Conservation (phyloP, 768 basidiomycete species). For the Heimioporus sp. region DNA sequence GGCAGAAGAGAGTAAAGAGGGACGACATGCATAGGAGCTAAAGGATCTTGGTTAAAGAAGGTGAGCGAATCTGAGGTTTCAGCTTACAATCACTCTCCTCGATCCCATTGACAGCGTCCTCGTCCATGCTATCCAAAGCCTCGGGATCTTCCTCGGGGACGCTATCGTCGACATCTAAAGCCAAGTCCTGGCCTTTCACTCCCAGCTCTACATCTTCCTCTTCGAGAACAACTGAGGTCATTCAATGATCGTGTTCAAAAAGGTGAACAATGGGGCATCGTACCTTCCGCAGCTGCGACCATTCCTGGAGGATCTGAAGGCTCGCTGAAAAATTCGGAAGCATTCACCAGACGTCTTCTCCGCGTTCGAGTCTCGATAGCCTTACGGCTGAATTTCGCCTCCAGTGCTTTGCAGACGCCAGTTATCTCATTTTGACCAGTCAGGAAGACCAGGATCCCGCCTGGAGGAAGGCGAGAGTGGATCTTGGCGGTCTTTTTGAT, state of each 20-base stretch:
- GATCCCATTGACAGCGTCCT: slow-evolving; percentile 50
- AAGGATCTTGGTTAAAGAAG: background rate
- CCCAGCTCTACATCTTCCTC: slow-evolving; percentile 80
- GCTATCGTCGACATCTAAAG: slow-evolving; percentile 66
- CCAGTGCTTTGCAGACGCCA: slow-evolving; percentile 78
- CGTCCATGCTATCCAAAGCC: slow-evolving; percentile 72
- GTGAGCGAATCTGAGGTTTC: slow-evolving; percentile 3
- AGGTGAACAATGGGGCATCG: background rate
- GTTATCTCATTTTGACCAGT: slow-evolving; percentile 96
- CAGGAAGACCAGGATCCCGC: slow-evolving; percentile 90
- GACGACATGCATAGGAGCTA: slow-evolving; percentile 92
- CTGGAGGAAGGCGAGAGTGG: slow-evolving; percentile 86
- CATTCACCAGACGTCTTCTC: slow-evolving; percentile 27
- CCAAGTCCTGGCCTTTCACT: slow-evolving; percentile 44
- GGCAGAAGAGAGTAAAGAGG: slow-evolving; percentile 92
- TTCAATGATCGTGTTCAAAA: slow-evolving; percentile 1
- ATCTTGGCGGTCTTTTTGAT: slow-evolving; percentile 90
- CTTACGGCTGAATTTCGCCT: slow-evolving; percentile 70
- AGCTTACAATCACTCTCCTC: slow-evolving; percentile 67
- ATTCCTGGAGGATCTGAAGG: slow-evolving; percentile 12
- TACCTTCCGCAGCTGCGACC: slow-evolving; percentile 21
- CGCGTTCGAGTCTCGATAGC: slow-evolving; percentile 54
- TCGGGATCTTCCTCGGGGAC: slow-evolving; percentile 67
- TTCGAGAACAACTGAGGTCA: slow-evolving; percentile 62
- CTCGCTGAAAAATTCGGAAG: slow-evolving; percentile 29